Percentiles rank a stretch among this genome's conserved stretches.
Conservation (phyloP, 257 asterid genomes). For the Plantago elongata region DNA sequence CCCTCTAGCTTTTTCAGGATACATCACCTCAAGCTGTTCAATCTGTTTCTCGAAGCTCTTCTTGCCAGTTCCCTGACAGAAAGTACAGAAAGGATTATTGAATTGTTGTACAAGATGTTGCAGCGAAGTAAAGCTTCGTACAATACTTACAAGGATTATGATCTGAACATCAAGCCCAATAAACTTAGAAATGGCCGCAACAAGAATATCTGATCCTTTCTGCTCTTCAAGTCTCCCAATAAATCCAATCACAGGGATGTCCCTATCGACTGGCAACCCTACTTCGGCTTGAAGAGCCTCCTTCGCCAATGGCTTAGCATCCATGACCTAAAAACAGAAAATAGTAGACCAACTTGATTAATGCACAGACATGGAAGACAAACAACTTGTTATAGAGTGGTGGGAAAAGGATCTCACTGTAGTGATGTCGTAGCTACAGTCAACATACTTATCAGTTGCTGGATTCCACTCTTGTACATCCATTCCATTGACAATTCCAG, state of each 20-base stretch:
- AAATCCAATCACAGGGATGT: constrained; percentile 80
- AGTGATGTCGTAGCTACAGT: constrained; percentile 57
- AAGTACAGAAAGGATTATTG: not conserved
- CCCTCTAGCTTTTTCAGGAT: constrained; percentile 83
- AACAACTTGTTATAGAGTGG: not conserved
- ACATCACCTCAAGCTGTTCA: constrained; percentile 76
- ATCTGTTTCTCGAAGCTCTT: constrained; percentile 75
- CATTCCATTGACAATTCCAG: constrained; percentile 84
- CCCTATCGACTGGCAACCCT: constrained; percentile 79
- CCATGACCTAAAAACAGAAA: constrained; percentile 42
- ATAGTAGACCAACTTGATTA: not conserved
- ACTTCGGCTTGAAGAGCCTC: constrained; percentile 96
- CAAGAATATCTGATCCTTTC: constrained; percentile 93
- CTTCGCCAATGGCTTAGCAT: constrained; percentile 74
- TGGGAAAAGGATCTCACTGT: constrained; percentile 40
- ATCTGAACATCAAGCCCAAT: constrained; percentile 69
- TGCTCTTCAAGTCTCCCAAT: constrained; percentile 98
- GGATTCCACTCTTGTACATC: constrained; percentile 97
- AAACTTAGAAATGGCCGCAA: constrained; percentile 74
- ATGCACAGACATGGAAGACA: not conserved
- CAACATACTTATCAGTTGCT: constrained; percentile 68
- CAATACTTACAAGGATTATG: constrained; percentile 65
- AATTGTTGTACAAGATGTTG: not conserved
- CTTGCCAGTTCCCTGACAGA: constrained; percentile 84
- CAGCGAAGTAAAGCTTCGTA: not conserved